Percentiles rank a stretch among this genome's conserved stretches.
phyloP scores from a whole-genome alignment of 139 green algal genomes.

The Chlamydomonas schloesseri region DNA sequence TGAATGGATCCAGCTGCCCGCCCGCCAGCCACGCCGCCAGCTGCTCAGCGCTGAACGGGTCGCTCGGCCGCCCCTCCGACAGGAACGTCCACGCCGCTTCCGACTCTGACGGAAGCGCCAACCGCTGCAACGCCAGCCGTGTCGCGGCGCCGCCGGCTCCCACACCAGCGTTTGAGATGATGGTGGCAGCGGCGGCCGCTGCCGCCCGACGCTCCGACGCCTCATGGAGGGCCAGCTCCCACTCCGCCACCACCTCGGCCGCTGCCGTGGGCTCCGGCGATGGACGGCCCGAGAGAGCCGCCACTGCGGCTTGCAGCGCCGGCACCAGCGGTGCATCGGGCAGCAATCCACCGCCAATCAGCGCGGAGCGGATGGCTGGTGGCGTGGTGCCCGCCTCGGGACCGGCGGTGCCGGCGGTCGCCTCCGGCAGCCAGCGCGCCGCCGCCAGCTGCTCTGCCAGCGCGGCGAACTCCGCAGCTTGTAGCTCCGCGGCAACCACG shows the following conservation, averaged over 20 bases:
- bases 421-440: not conserved
- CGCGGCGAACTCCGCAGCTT: constrained; percentile 14
- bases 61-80: constrained; percentile 1
- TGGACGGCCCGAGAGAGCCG: not conserved
- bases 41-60: not conserved
- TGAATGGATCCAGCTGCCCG: not conserved
- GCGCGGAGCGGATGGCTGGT: not conserved
- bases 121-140: not conserved
- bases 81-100: not conserved
- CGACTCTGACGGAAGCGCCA: not conserved
- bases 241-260: constrained; percentile 33
- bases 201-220: not conserved
- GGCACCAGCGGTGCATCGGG: constrained; percentile 4
- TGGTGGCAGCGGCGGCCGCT: not conserved
- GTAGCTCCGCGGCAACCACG: not conserved
- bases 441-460: not conserved
- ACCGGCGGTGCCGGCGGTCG: not conserved
- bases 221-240: constrained; percentile 13
- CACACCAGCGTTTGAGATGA: not conserved
- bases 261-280: too few relatives aligned
- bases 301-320: not conserved
- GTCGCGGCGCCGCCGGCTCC: not conserved
- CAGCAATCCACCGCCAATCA: not conserved
- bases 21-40: not conserved
- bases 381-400: not conserved